These are phyloP conservation scores for Xylaria scruposa DNA, from an alignment of 495 filamentous ascomycete genomes.

Conservation along the genomic window DNA sequence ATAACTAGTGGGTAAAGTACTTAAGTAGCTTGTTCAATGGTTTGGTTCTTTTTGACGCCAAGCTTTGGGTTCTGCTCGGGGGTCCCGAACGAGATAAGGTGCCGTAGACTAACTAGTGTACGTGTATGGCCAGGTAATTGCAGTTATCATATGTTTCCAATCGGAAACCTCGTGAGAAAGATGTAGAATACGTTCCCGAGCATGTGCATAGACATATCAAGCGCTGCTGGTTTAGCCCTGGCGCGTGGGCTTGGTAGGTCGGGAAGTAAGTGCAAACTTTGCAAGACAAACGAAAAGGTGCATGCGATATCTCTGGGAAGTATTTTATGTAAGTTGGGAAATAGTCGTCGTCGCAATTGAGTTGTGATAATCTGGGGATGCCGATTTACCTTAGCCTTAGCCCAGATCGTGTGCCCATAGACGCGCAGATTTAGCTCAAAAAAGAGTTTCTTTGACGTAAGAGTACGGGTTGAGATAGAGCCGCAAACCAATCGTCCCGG, in stretches of 20 bases:
- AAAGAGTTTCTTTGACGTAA: conserved; percentile 18
- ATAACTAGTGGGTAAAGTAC: background rate
- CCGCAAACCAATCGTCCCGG: conserved; percentile 10
- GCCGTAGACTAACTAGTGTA: background rate
- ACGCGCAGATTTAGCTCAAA: background rate
- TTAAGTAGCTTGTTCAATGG: background rate
- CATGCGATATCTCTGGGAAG: background rate
- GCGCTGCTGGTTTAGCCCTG: background rate
- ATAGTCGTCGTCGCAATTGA: background rate
- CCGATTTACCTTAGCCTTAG: background rate
- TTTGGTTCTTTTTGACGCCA: background rate
- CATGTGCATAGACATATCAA: background rate
- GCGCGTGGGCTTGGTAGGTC: background rate
- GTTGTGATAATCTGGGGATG: background rate
- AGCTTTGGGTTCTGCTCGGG: background rate
- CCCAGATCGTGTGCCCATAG: background rate
- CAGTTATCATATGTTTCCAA: background rate
- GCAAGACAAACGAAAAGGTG: background rate
- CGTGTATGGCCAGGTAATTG: background rate
- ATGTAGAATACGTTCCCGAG: background rate
- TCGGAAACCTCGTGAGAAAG: background rate
- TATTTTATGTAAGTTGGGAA: background rate
- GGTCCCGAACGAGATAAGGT: conserved; percentile 1
- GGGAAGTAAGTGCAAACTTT: background rate
- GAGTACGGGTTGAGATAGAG: background rate